These are phyloP conservation scores for Cocos nucifera DNA, from an alignment of 176 grass and related monocot genomes.

Conservation along the genomic window DNA sequence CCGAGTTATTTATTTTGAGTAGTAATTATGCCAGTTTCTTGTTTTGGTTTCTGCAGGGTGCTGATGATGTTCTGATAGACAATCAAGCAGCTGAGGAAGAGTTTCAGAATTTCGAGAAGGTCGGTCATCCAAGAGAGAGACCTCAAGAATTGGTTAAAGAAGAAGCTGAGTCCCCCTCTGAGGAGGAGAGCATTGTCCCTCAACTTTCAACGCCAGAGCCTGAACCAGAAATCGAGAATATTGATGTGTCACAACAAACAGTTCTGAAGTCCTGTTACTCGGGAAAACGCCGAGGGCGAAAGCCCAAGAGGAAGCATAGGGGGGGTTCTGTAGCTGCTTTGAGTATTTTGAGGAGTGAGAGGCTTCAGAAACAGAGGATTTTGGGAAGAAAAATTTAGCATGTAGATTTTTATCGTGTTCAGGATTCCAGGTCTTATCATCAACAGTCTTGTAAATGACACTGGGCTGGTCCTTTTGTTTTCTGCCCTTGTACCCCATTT, in stretches of 20 bases:
- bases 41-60: conserved; percentile 35
- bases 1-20: too few relatives aligned
- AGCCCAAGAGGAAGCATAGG: conserved; percentile 30
- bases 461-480: too few relatives aligned
- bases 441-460: too few relatives aligned
- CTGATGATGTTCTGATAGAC: conserved; percentile 77
- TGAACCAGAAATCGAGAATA: conserved; percentile 22
- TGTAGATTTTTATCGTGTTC: too few relatives aligned
- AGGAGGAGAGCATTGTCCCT: conserved; percentile 52
- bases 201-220: conserved; percentile 15
- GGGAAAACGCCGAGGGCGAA: conserved; percentile 50
- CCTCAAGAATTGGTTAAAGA: conserved; percentile 33
- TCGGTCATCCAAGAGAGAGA: conserved; percentile 34
- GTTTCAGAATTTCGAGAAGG: conserved; percentile 56
- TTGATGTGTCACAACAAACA: conserved; percentile 25
- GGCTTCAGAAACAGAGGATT: conserved; percentile 19
- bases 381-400: too few relatives aligned
- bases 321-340: conserved; percentile 8
- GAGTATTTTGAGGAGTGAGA: conserved; percentile 22
- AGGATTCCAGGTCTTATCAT: too few relatives aligned
- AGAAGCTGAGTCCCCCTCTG: conserved; percentile 34
- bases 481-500: too few relatives aligned
- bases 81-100: conserved; percentile 66
- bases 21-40: neutral
- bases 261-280: conserved; percentile 48